Evolutionary conservation across 2,329 filamentous ascomycete species (phyloP), one percentile per base, ranked within the genome.

Genomic region (Penicillium janthinellum): DNA sequence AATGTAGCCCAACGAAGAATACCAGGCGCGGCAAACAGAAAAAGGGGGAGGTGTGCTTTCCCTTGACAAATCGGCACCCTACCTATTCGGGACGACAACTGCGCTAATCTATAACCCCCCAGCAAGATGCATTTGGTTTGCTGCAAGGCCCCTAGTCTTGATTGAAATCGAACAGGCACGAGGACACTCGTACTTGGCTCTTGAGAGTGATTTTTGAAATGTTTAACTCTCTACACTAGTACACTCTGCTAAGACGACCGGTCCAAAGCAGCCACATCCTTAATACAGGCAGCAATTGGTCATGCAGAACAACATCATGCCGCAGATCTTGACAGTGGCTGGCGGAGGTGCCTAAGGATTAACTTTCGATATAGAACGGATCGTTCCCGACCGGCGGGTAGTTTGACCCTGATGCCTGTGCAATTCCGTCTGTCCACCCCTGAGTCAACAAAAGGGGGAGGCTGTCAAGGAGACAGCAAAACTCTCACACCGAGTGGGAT

Each of bases 101-200:
- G 42, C 57, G 56, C 49, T 57, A 64, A 59, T 60, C 60, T 56
- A 54, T 31, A 31, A 31, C 54, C n/a, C 55, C 56, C 41, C 55
- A 59, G 20, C 48, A 37, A 41, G 57, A 25, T 31, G 28, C 28
- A 31, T 31, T 57, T 53, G 39, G 20, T 38, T 58, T 49, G 56
- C 65, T 65, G 66, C 66, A 68, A 68, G 66, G 66, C 53, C 57
- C 22, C 58, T 61, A 52, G 66, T 66, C 62, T 59, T 65, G 64
- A 67, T 67, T 68, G 65, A 56, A 68, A 68, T 65, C 38, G 20
- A 37, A 56, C 38, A 56, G 54, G 60, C 63, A 67, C 58, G 63
- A 62, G 64, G 61, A 63, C 57, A 59, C 25, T 31, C 28, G 6
- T 5, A 31, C 31, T 39, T 44, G 25, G 25, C 25, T 25, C 25